Evolutionary conservation across 805 yeast genomes (phyloP), one percentile per base, ranked within the genome.

Genomic region (Kodamaea fukazawae): DNA sequence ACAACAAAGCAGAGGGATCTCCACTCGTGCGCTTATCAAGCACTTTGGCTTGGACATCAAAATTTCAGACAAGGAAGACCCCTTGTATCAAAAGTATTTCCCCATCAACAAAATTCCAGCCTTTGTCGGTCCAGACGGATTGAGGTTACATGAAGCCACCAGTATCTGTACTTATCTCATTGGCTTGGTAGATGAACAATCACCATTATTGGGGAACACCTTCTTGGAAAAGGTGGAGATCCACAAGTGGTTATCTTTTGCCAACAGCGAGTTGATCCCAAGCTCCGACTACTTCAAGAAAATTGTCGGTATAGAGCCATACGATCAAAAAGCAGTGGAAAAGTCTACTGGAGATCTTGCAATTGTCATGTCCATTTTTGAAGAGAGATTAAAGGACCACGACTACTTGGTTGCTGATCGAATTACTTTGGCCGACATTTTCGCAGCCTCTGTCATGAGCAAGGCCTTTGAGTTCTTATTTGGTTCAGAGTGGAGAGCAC

Each of bases 161-260:
- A 90, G 91, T 44, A 63, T 85, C 54, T 54, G 73, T 51, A 58
- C 71, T 61, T 81, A 84, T 68, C 56, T 76, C 54, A 60, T 68
- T 41, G 65, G 71, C 43, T 60, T 73, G 46, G 72, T 69, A 46
- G 78, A 71, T 54, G 65, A 45, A n/a, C 68, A 59, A 42, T 55
- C 64, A 37, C 67, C 65, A 49, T 71, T 83, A 49, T 67, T 79
- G 47, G 97, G 96, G 55, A 75, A 77, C 61, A 71, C 71, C 60
- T 64, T 75, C 48, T 65, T 67, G 49, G 87, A 85, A 55, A 71
- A 77, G 57, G 86, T 85, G 43, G 64, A 64, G 53, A 71, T 88
- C 54, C 61, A 89, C 51, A 79, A 73, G 67, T 89, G 95, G 95
- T 55, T 81, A 60, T 86, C 96, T 2, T 68, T 86, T 52, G 71